Conservation (phyloP, 2,329 filamentous ascomycete genomes). For the Microcera coccophila region DNA sequence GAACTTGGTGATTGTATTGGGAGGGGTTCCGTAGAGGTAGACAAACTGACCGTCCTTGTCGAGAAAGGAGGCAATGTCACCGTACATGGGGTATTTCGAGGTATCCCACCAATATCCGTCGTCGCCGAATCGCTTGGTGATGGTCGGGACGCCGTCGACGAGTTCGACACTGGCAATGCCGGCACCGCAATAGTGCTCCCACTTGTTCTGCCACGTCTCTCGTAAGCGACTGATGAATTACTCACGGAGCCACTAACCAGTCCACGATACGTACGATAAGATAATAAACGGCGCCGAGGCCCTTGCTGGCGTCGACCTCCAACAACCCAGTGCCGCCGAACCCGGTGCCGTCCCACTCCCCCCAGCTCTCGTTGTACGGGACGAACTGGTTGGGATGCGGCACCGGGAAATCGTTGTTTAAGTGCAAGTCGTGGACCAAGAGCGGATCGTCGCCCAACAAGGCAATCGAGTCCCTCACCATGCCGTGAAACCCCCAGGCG, state of each 20-base stretch:
- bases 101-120: slow-evolving; percentile 36
- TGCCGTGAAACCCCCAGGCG: slow-evolving; percentile 35
- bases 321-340: slow-evolving; percentile 39
- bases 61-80: slow-evolving; percentile 36
- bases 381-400: slow-evolving; percentile 35
- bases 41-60: slow-evolving; percentile 37
- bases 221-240: too few species aligned
- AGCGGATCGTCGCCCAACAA: slow-evolving; percentile 33
- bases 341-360: slow-evolving; percentile 32
- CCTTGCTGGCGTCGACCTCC: slow-evolving; percentile 28
- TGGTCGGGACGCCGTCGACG: slow-evolving; percentile 31
- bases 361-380: slow-evolving; percentile 35
- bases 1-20: slow-evolving; percentile 26
- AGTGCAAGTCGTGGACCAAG: slow-evolving; percentile 33
- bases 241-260: rapidly evolving
- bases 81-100: slow-evolving; percentile 30
- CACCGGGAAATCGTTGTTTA: slow-evolving; percentile 29
- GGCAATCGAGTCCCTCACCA: slow-evolving; percentile 38
- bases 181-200: slow-evolving; percentile 33
- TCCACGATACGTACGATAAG: slow-evolving; percentile 31
- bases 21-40: slow-evolving; percentile 38
- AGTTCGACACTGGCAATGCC: slow-evolving; percentile 35
- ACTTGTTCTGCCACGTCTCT: slow-evolving; percentile 24
- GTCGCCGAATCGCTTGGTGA: slow-evolving; percentile 29
- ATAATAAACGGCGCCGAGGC: slow-evolving; percentile 33